Evolutionary conservation across 768 basidiomycete species (phyloP).

Genomic region (Lactifluus rugatus): DNA sequence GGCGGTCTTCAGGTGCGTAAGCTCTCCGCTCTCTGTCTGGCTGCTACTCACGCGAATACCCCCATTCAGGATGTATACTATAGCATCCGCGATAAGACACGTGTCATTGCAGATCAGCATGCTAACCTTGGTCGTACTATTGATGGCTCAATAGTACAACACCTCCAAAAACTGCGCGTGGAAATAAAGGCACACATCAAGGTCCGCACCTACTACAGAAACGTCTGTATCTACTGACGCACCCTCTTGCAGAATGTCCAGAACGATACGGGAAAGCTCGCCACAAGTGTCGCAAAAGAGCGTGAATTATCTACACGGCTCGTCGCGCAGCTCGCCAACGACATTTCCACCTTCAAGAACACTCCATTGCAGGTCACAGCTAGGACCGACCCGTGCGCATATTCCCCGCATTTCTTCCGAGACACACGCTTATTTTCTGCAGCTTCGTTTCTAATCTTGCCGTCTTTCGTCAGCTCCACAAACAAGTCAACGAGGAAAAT

Average conservation of each 20-base stretch:
- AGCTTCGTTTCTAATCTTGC: constrained; percentile 61
- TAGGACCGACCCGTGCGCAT: constrained; percentile 72
- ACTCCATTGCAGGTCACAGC: constrained; percentile 79
- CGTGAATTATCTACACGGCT: constrained; percentile 77
- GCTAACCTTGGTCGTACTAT: constrained; percentile 94
- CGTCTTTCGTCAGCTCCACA: constrained; percentile 72
- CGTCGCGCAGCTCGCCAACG: constrained; percentile 79
- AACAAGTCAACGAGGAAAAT: constrained; percentile 96
- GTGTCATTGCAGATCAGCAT: constrained; percentile 89
- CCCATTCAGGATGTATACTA: constrained; percentile 75
- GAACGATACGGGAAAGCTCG: constrained; percentile 91
- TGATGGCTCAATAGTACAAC: constrained; percentile 95
- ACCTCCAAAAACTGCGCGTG: constrained; percentile 85
- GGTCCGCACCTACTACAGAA: constrained; percentile 32
- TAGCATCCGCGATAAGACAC: constrained; percentile 85
- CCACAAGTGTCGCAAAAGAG: constrained; percentile 85
- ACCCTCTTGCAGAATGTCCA: constrained; percentile 62
- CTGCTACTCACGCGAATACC: not conserved
- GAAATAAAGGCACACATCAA: constrained; percentile 99
- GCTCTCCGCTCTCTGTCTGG: not conserved
- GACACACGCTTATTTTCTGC: not conserved
- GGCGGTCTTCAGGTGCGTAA: constrained; percentile 75
- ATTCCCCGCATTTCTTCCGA: constrained; percentile 22
- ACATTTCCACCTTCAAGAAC: constrained; percentile 89
- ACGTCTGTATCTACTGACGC: not conserved